Base-by-base conservation (phyloP, 495 filamentous ascomycete species). In the Penicillium odoratum region DNA sequence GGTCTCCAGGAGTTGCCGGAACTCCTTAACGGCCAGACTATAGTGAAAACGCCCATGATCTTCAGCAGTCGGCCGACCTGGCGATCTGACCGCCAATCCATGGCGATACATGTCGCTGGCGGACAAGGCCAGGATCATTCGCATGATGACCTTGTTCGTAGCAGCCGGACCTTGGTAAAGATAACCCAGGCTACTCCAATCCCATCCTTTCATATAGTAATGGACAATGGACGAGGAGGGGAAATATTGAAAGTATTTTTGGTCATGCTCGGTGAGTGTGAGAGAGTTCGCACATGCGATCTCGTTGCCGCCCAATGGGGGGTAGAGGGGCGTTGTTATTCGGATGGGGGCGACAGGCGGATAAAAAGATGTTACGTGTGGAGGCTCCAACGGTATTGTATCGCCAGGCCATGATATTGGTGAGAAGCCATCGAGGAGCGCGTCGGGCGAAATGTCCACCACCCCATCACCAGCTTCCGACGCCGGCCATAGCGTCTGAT, bases 131-230 rank as follows among this genome's bases (percentile, higher is more conserved):
- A 77, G 55, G 10, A 77, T 70, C 74, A 77, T 77, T 10, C 74
- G 71, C 74, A 77, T 77, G 15, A 77, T 74, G 13, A 77, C 63
- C 51, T 71, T 77, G 56, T 71, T 77, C 1, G 68, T 64, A 11
- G 65, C 53, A 3, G 74, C 73, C 0, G 73, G 73, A 1, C 71
- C 71, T 48, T 73, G 65, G 36, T 77, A 77, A 4, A 77, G 68
- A 48, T 74, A 77, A 28, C 66, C 65, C 47, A 77, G 68, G 34
- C 73, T 69, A 57, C 73, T 77, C 74, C 74, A 77, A 40, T 68
- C 56, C 73, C 73, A 77, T 33, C 67, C 59, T 56, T 77, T 77
- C 69, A 77, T 75, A 40, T 77, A 77, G 55, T 75, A 77, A 47
- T 66, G 74, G 0, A 77, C 68, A 25, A 75, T 63, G 0, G 70